Conservation (phyloP, 1,284 basidiomycete genomes). For the Agaricales sp. region DNA sequence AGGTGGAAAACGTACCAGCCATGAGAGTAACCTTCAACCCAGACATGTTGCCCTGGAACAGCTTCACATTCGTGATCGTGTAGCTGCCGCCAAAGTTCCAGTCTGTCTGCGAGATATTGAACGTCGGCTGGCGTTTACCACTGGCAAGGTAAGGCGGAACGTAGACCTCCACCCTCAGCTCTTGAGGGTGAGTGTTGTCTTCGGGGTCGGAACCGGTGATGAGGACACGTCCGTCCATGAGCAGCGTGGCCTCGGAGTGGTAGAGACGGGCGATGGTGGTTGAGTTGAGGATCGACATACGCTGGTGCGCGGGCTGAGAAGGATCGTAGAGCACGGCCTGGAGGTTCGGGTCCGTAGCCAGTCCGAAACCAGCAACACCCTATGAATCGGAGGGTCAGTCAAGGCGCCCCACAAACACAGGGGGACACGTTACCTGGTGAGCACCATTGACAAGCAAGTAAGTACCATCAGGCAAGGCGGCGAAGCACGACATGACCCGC, state of each 20-base stretch:
- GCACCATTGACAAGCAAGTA: slow-evolving; percentile 66
- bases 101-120: slow-evolving; percentile 45
- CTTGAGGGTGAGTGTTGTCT: slow-evolving; percentile 47
- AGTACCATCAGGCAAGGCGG: slow-evolving; percentile 62
- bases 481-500: slow-evolving; percentile 69
- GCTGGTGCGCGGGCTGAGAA: slow-evolving; percentile 40
- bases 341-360: slow-evolving; percentile 54
- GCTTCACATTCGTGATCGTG: slow-evolving; percentile 37
- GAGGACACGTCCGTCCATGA: slow-evolving; percentile 60
- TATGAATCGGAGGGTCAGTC: slow-evolving; percentile 18
- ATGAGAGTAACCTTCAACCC: slow-evolving; percentile 55
- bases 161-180: slow-evolving; percentile 70
- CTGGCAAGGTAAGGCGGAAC: slow-evolving; percentile 60
- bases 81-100: slow-evolving; percentile 47
- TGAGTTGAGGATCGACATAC: slow-evolving; percentile 55
- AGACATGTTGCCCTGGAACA: slow-evolving; percentile 45
- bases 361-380: slow-evolving; percentile 66
- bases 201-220: slow-evolving; percentile 69
- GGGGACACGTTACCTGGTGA: slow-evolving; percentile 3
- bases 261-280: slow-evolving; percentile 77
- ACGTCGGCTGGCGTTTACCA: slow-evolving; percentile 47
- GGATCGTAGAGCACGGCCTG: slow-evolving; percentile 64
- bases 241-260: slow-evolving; percentile 64
- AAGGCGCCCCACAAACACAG: slow-evolving; percentile 11
- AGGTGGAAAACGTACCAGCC: slow-evolving; percentile 30